Evolutionary conservation across 2,329 filamentous ascomycete species (phyloP).

Genomic region (Torrubiella hemipterigena): DNA sequence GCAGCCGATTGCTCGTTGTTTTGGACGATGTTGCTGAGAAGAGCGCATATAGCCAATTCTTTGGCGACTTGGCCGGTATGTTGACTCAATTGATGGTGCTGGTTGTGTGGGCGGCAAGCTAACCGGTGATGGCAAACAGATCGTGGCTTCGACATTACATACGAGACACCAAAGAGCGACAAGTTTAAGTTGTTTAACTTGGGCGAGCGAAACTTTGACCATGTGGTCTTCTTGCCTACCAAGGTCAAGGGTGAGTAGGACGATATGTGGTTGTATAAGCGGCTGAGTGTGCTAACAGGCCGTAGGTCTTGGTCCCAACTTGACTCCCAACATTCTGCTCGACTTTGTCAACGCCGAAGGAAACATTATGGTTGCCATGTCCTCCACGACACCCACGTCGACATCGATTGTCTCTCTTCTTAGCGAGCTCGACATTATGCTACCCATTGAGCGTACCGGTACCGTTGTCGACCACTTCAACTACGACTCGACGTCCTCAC

Average conservation of each 20-base stretch:
- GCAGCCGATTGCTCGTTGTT: conserved; percentile 72
- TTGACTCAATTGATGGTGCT: conserved; percentile 1
- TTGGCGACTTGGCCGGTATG: conserved; percentile 56
- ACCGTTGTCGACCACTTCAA: conserved; percentile 93
- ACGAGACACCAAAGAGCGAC: conserved; percentile 74
- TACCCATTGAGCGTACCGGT: conserved; percentile 76
- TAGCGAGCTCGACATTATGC: conserved; percentile 74
- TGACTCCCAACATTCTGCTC: conserved; percentile 77
- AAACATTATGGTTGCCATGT: conserved; percentile 81
- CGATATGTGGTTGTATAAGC: background rate
- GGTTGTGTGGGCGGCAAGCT: conserved; percentile 5
- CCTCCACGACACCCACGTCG: conserved; percentile 57
- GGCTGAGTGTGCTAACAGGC: conserved; percentile 1
- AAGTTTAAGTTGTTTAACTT: conserved; percentile 68
- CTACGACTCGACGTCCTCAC: conserved; percentile 65
- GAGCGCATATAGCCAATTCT: conserved; percentile 70
- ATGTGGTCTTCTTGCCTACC: conserved; percentile 76
- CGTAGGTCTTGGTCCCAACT: conserved; percentile 69
- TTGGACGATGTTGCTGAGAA: conserved; percentile 75
- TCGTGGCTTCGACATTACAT: conserved; percentile 70
- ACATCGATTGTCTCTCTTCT: conserved; percentile 67
- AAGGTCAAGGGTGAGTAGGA: conserved; percentile 62
- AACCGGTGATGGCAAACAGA: conserved; percentile 41
- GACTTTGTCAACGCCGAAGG: conserved; percentile 86
- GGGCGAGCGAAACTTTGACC: conserved; percentile 82